A percentile compares a stretch with the other conserved stretches of the same genome.
Conservation (phyloP, 1,284 basidiomycete species). For the Trichosporon sp. region DNA sequence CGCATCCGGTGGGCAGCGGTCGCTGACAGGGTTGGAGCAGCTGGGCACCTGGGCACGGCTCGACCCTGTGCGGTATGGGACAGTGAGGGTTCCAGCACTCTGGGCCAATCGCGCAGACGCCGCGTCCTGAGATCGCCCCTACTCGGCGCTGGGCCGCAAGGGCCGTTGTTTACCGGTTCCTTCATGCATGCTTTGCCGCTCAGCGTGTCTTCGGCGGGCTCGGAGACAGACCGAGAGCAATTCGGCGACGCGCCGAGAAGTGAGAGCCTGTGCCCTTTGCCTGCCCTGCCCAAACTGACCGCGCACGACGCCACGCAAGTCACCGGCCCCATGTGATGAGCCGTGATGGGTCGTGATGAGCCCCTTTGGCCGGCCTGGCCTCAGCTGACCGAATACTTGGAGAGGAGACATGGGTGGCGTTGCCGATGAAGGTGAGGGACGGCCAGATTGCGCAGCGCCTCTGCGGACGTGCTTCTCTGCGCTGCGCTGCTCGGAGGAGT, state of each 20-base stretch:
- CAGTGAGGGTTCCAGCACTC: neutral
- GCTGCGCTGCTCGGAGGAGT: no score
- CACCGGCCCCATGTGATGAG: conserved; percentile 13
- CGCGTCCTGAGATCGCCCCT: neutral
- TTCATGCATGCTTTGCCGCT: neutral
- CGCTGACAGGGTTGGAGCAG: neutral
- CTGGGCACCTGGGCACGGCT: neutral
- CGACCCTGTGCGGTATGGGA: neutral
- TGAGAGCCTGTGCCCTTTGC: neutral
- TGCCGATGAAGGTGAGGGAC: no score
- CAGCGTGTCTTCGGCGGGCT: neutral
- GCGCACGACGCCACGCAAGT: neutral
- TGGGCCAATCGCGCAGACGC: neutral
- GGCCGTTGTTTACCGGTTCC: neutral
- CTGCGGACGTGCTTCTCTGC: no score
- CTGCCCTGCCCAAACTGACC: neutral
- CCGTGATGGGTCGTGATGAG: no score
- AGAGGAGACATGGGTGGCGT: no score
- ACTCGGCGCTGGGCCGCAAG: neutral
- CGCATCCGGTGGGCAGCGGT: no score
- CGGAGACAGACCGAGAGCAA: neutral
- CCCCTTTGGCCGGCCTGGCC: no score
- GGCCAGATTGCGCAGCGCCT: no score
- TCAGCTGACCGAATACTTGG: neutral
- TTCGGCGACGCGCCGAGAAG: neutral